Conservation (phyloP, 1,284 basidiomycete species). For the Golubevia pallescens region DNA sequence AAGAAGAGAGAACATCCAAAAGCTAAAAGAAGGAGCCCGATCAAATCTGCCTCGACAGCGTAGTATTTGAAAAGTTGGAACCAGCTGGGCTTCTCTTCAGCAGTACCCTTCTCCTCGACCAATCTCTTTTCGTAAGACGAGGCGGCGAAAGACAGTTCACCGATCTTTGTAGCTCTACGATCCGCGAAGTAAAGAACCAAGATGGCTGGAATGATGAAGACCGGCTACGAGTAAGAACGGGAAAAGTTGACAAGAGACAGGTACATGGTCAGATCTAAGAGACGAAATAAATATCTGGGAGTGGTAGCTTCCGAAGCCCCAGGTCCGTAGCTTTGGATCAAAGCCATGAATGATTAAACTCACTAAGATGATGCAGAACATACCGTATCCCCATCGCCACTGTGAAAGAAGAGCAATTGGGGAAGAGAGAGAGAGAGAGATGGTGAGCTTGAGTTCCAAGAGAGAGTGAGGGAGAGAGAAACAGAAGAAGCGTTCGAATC, state of each 20-base stretch:
- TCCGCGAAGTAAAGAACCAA: conserved; percentile 65
- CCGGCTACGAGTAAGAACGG: conserved; percentile 3
- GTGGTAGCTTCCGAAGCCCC: no score
- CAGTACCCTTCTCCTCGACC: conserved; percentile 2
- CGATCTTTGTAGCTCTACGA: conserved; percentile 56
- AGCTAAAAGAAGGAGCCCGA: conserved; percentile 19
- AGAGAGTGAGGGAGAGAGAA: no score
- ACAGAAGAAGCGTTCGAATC: no score
- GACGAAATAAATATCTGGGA: no score
- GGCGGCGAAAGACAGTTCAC: conserved; percentile 28
- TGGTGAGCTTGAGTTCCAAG: no score
- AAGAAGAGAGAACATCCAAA: conserved; percentile 22
- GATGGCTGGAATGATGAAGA: conserved; percentile 30
- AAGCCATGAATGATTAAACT: no score
- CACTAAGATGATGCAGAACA: conserved; percentile 28
- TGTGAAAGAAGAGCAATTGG: no score
- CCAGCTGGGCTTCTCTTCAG: conserved; percentile 2
- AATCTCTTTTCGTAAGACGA: conserved; percentile 14
- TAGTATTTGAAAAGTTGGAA: conserved; percentile 9
- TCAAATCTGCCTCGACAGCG: conserved; percentile 18
- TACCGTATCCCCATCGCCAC: conserved; percentile 32
- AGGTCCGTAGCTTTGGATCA: no score
- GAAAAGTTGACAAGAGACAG: no score
- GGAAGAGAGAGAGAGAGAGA: no score
- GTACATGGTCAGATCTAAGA: no score